A percentile compares a stretch with the other conserved stretches of the same genome.
phyloP scores from a whole-genome alignment of 306 rosid genomes.

The Cucumis hystrix region DNA sequence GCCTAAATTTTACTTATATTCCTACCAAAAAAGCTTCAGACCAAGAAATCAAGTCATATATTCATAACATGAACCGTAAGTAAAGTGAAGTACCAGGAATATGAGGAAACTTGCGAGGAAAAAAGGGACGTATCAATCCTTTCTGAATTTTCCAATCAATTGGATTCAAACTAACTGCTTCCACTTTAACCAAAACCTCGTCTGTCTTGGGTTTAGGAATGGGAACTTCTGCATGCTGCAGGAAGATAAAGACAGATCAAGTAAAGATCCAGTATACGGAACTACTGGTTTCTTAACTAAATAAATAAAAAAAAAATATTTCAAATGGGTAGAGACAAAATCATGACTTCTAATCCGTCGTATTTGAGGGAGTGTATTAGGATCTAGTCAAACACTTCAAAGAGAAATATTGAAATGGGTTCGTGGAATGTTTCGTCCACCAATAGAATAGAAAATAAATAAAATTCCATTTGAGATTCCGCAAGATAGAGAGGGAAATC shows the following conservation, averaged over 20 bases:
- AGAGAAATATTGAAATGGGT: neutral
- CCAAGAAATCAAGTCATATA: neutral
- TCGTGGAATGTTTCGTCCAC: neutral
- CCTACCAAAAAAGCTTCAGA: neutral
- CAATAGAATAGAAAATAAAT: neutral
- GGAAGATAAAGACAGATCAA: neutral
- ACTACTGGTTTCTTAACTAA: no score
- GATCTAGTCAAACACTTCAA: neutral
- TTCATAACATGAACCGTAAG: neutral
- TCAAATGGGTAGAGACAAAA: no score
- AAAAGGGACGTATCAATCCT: constrained; percentile 27
- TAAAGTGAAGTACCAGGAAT: constrained; percentile 34
- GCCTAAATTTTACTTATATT: neutral
- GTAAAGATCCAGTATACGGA: no score
- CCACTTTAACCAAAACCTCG: constrained; percentile 47
- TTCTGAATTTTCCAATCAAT: constrained; percentile 67
- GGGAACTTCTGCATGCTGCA: constrained; percentile 62
- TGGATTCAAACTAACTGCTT: constrained; percentile 54
- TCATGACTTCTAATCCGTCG: no score
- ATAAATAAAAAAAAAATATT: no score
- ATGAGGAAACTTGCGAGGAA: constrained; percentile 43
- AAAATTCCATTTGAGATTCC: neutral
- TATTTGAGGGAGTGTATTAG: neutral
- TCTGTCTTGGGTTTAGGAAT: constrained; percentile 34
- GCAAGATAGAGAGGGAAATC: neutral